Conservation (phyloP, 2,329 filamentous ascomycete genomes). For the Immersiporthe knoxdaviesiana region DNA sequence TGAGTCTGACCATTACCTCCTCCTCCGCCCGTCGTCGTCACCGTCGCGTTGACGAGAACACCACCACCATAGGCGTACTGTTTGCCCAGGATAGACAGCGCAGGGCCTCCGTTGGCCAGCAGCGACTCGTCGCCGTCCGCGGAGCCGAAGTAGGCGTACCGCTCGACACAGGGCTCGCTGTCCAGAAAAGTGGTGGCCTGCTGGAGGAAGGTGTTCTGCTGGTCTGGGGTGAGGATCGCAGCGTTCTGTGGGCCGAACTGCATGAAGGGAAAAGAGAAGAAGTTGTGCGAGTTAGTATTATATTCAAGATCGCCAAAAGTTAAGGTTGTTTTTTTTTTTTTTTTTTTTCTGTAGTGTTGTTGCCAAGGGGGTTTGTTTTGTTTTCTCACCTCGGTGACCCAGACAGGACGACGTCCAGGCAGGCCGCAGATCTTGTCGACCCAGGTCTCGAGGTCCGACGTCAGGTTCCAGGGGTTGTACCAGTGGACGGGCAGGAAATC, state of each 20-base stretch:
- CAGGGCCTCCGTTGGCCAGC: constrained; percentile 29
- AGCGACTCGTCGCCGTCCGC: constrained; percentile 31
- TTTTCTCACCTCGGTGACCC: constrained; percentile 45
- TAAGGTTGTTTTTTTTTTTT: no score
- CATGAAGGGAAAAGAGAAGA: constrained; percentile 34
- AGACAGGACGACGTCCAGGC: constrained; percentile 44
- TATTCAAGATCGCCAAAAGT: neutral
- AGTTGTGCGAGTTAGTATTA: constrained; percentile 34
- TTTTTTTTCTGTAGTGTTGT: no score
- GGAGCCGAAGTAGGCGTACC: constrained; percentile 44
- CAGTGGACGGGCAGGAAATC: constrained; percentile 52
- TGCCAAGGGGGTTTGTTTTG: no score
- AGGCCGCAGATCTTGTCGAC: constrained; percentile 43
- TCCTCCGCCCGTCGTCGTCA: neutral
- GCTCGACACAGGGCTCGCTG: constrained; percentile 41
- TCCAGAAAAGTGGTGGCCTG: constrained; percentile 50
- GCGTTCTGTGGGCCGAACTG: constrained; percentile 12
- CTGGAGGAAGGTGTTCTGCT: constrained; percentile 44
- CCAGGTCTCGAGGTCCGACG: constrained; percentile 48
- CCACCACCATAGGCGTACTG: constrained; percentile 23
- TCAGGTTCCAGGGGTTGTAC: constrained; percentile 45
- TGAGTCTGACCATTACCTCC: neutral
- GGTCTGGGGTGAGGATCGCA: constrained; percentile 33
- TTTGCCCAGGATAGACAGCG: constrained; percentile 25
- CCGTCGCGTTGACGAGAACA: neutral